phyloP scores from a whole-genome alignment of 1,284 basidiomycete species.

The Leccinum pachyderme region DNA sequence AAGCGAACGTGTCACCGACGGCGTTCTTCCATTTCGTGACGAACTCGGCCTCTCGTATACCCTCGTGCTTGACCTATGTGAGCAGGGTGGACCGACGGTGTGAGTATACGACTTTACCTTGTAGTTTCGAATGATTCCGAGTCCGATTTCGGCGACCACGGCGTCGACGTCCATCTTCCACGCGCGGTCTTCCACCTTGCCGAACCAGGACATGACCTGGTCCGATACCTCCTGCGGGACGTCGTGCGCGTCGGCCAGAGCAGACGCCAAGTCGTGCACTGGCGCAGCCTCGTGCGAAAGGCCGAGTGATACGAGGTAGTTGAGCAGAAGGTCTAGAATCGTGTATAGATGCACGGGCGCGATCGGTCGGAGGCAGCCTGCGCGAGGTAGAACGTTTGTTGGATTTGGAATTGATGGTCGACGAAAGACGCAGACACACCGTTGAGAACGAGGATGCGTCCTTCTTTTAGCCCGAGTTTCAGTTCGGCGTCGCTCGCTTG shows the following conservation, averaged over 20 bases:
- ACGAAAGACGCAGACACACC: constrained; percentile 40
- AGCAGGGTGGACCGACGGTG: too few relatives aligned
- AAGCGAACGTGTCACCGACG: constrained; percentile 74
- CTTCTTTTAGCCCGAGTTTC: constrained; percentile 56
- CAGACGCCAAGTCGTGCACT: constrained; percentile 51
- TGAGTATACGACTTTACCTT: constrained; percentile 41
- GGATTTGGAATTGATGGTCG: not conserved
- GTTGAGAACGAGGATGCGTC: constrained; percentile 69
- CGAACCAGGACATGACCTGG: constrained; percentile 82
- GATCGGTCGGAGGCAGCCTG: constrained; percentile 70
- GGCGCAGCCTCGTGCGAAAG: constrained; percentile 49
- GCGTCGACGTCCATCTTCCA: constrained; percentile 65
- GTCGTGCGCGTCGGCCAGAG: constrained; percentile 74
- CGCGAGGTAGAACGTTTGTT: not conserved
- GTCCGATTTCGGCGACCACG: constrained; percentile 65
- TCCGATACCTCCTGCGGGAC: constrained; percentile 56
- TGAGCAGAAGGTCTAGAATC: constrained; percentile 73
- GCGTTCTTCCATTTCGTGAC: constrained; percentile 63
- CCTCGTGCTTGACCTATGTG: constrained; percentile 46
- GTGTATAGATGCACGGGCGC: constrained; percentile 61
- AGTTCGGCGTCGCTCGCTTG: constrained; percentile 81
- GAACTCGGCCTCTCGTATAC: constrained; percentile 56
- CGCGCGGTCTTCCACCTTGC: constrained; percentile 47
- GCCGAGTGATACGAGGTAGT: constrained; percentile 59
- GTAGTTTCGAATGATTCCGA: constrained; percentile 65